Evolutionary conservation across 169 alveolate species (phyloP).

Genomic region (Plasmodium yoelii): DNA sequence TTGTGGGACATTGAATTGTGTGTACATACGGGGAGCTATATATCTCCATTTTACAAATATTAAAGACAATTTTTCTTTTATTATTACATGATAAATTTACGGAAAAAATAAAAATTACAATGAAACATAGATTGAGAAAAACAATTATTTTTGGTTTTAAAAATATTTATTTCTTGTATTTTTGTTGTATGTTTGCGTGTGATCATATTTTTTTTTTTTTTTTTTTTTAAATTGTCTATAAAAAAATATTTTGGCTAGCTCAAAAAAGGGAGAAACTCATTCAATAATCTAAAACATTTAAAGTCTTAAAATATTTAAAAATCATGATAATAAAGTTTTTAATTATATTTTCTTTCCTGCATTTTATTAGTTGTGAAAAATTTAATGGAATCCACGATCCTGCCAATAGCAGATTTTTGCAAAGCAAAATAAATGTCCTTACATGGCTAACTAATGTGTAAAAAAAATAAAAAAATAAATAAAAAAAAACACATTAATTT

Average conservation of each 20-base stretch:
- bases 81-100: too few relatives aligned
- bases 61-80: too few relatives aligned
- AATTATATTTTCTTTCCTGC: slow-evolving; percentile 11
- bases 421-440: slow-evolving; percentile 73
- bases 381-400: slow-evolving; percentile 23
- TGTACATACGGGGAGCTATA: too few relatives aligned
- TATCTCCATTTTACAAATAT: too few relatives aligned
- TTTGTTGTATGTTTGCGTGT: slow-evolving; percentile 15
- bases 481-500: slow-evolving; percentile 1
- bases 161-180: neutral
- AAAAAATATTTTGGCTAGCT: neutral
- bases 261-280: neutral
- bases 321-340: slow-evolving; percentile 17
- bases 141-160: too few relatives aligned
- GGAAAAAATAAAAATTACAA: too few relatives aligned
- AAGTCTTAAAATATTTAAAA: neutral
- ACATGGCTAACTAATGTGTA: slow-evolving; percentile 76
- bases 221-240: slow-evolving; percentile 1
- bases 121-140: too few relatives aligned
- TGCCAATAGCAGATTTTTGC: slow-evolving; percentile 38
- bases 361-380: slow-evolving; percentile 15
- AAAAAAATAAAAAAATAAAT: neutral
- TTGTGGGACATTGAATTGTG: too few relatives aligned
- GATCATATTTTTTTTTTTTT: slow-evolving; percentile 30
- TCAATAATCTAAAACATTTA: neutral